Evolutionary conservation across 257 asterid genomes (phyloP).

Genomic region (Solanum ahanhuiri): DNA sequence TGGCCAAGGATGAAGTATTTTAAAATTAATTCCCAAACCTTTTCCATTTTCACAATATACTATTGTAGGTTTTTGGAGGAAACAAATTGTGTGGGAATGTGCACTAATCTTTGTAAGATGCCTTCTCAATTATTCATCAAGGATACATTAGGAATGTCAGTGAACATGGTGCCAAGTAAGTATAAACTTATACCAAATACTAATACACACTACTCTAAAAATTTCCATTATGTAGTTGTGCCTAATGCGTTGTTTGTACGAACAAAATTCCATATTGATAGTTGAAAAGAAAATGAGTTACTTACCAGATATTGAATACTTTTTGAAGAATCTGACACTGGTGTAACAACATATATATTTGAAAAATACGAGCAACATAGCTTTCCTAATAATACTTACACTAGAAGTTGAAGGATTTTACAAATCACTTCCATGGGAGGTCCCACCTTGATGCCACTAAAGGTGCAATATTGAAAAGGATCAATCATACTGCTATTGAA

Average conservation of each 20-base stretch:
- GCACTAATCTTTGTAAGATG: conserved; percentile 93
- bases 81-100: conserved; percentile 91
- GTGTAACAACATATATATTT: no score
- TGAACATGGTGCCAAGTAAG: conserved; percentile 92
- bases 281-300: not conserved
- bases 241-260: not conserved
- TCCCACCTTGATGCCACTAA: conserved; percentile 24
- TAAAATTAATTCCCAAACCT: not conserved
- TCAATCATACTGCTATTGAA: conserved; percentile 20
- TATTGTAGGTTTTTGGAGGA: conserved; percentile 69
- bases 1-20: not conserved
- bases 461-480: conserved; percentile 11
- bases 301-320: no score
- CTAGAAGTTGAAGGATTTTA: conserved; percentile 9
- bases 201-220: not conserved
- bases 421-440: conserved; percentile 19
- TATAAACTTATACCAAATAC: not conserved
- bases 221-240: not conserved
- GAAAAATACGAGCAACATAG: no score
- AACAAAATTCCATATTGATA: not conserved
- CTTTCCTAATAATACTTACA: conserved; percentile 16
- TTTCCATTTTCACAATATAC: not conserved
- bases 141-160: conserved; percentile 69
- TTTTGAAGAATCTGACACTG: not conserved
- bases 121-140: conserved; percentile 79